Conservation (phyloP, 805 yeast genomes). For the Cyberlindnera meyerae region DNA sequence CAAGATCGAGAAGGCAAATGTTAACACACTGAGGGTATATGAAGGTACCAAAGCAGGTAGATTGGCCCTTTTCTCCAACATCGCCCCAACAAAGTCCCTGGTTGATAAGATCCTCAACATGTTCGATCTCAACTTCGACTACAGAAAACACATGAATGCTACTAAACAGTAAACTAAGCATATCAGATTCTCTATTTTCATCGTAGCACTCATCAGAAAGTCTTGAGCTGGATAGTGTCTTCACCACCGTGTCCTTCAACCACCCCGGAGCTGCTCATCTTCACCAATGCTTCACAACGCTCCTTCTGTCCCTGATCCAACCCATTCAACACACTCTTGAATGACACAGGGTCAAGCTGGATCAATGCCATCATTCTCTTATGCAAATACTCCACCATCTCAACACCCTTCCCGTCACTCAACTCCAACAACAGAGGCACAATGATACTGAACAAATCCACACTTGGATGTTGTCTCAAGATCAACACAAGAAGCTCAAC, state of each 20-base stretch:
- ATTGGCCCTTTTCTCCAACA: slow-evolving; percentile 5
- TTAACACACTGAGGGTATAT: slow-evolving; percentile 16
- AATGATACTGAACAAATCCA: slow-evolving; percentile 28
- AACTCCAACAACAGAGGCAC: slow-evolving; percentile 34
- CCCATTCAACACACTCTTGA: slow-evolving; percentile 42
- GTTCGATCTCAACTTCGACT: slow-evolving; percentile 21
- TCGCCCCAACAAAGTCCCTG: slow-evolving; percentile 10
- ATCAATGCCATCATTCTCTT: slow-evolving; percentile 45
- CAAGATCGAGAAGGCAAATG: slow-evolving; percentile 26
- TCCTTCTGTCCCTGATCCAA: slow-evolving; percentile 37
- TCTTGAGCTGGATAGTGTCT: too few relatives aligned
- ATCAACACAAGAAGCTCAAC: slow-evolving; percentile 28
- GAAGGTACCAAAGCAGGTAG: slow-evolving; percentile 20
- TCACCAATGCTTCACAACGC: not conserved
- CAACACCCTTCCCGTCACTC: slow-evolving; percentile 15
- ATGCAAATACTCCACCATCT: slow-evolving; percentile 36
- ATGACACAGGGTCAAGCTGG: slow-evolving; percentile 37
- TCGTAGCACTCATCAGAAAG: too few relatives aligned
- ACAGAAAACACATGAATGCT: slow-evolving; percentile 21
- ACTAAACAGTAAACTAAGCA: too few relatives aligned
- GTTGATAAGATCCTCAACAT: slow-evolving; percentile 16
- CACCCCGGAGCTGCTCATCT: too few relatives aligned
- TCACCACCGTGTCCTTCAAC: too few relatives aligned
- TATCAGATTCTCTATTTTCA: too few relatives aligned
- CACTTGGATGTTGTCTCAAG: slow-evolving; percentile 14